phyloP scores from a whole-genome alignment of 176 grass and related monocot genomes.

The Phoenix dactylifera region DNA sequence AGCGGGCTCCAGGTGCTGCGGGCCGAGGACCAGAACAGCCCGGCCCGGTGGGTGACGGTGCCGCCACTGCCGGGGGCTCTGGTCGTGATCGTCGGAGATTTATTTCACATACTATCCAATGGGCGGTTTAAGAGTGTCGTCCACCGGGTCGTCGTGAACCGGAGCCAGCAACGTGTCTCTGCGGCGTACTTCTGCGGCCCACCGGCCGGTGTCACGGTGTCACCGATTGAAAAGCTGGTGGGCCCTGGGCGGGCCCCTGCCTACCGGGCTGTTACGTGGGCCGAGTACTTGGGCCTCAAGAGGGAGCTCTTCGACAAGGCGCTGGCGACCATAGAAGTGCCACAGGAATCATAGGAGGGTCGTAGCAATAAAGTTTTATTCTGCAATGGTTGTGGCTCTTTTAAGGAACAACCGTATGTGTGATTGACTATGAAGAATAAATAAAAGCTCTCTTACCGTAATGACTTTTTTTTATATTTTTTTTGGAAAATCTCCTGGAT shows the following conservation, averaged over 20 bases:
- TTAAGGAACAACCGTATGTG: too few relatives aligned
- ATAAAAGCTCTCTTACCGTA: too few relatives aligned
- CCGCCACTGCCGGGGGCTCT: slow-evolving; percentile 45
- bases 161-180: slow-evolving; percentile 46
- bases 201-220: slow-evolving; percentile 31
- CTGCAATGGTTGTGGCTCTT: too few relatives aligned
- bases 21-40: not conserved
- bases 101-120: slow-evolving; percentile 89
- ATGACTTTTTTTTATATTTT: too few relatives aligned
- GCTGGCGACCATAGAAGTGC: not conserved
- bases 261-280: slow-evolving; percentile 78
- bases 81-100: slow-evolving; percentile 78
- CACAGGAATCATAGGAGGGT: not conserved
- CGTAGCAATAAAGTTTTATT: not conserved
- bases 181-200: slow-evolving; percentile 79
- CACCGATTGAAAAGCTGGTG: slow-evolving; percentile 47
- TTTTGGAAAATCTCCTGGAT: too few relatives aligned
- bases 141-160: slow-evolving; percentile 86
- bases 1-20: slow-evolving; percentile 82
- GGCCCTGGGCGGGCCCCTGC: slow-evolving; percentile 19
- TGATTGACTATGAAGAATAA: too few relatives aligned
- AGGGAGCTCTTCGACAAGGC: slow-evolving; percentile 67
- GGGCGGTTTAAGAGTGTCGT: slow-evolving; percentile 74
- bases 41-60: slow-evolving; percentile 63
- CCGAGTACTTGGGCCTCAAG: slow-evolving; percentile 70